Evolutionary conservation across 441 rosid species (phyloP), one percentile per base, ranked within the genome.

Genomic region (Aquilaria agallochum): DNA sequence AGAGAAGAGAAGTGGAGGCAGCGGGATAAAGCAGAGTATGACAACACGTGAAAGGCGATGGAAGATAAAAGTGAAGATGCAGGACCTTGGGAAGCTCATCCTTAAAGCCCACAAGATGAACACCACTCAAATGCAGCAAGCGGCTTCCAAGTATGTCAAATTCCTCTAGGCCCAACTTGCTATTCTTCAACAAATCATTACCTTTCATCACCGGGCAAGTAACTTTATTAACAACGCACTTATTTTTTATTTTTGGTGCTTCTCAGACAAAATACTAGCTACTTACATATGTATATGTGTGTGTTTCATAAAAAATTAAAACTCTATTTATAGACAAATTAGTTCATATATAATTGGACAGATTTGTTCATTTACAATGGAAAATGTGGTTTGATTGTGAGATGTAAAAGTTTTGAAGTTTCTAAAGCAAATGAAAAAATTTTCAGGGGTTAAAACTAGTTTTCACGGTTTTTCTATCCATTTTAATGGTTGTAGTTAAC

Each of bases 31-130:
- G 15, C 97, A 91, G 73, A 91, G 90, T 76, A 67, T 77, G 0
- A 90, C 89, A 0, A 92, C 97, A 0, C 56, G 94, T 31, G 76
- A 88, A 66, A 80, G 97, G 69, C 80, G 96, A 51, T 83, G 85
- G 81, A 91, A 70, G 78, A 88, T 88, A 51, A 76, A 88, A 0
- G 83, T 83, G 74, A 88, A 84, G 79, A 90, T 91, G 2, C 88
- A 66, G 12, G 89, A 83, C 74, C 90, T 90, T 2, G 82, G 82
- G 5, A 87, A 79, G 78, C 80, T 87, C 36, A 77, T 90, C 55
- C 96, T 92, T 4, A 91, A 91, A 5, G 87, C 27, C 27, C 1
- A 20, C 27, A 20, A 20, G 1, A 20, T 20, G 27, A 20, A 20
- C 27, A 20, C 27, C 89, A 93, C 93, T 5, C 86, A 88, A 56